Evolutionary conservation across 768 basidiomycete species (phyloP).

Genomic region (Krasilnikovozyma curviuscula): DNA sequence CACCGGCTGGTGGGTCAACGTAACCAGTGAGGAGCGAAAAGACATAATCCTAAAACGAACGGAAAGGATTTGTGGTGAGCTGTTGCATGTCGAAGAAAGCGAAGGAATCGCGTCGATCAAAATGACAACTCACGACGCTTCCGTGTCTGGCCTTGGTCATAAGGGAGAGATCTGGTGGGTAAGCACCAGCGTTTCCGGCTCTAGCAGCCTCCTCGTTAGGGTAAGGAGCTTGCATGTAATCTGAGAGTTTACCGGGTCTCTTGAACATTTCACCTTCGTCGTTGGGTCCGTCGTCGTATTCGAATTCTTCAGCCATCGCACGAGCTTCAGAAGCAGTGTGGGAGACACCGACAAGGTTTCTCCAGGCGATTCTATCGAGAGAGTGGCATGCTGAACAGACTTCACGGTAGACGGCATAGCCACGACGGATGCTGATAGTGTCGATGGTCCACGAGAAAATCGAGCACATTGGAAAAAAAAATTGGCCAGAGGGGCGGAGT

Average conservation of each 20-base stretch:
- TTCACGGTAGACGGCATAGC: constrained; percentile 94
- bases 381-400: constrained; percentile 99
- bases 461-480: too few relatives aligned
- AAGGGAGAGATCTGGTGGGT: constrained; percentile 90
- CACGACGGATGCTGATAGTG: constrained; percentile 61
- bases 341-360: constrained; percentile 93
- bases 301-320: constrained; percentile 83
- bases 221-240: constrained; percentile 88
- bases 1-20: constrained; percentile 74
- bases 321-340: constrained; percentile 44
- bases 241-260: constrained; percentile 91
- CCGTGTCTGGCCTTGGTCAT: constrained; percentile 98
- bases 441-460: background rate
- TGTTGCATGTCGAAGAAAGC: background rate
- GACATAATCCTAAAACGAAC: constrained; percentile 58
- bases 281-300: constrained; percentile 91
- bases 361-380: constrained; percentile 97
- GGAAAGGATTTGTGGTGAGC: background rate
- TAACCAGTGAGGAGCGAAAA: constrained; percentile 95
- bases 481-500: too few relatives aligned
- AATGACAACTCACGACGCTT: constrained; percentile 51
- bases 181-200: constrained; percentile 78
- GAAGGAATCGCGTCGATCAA: background rate
- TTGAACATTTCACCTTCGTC: constrained; percentile 95
- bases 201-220: constrained; percentile 95